Evolutionary conservation across 2,329 filamentous ascomycete genomes (phyloP).

Genomic region (Fusarium zealandicum): DNA sequence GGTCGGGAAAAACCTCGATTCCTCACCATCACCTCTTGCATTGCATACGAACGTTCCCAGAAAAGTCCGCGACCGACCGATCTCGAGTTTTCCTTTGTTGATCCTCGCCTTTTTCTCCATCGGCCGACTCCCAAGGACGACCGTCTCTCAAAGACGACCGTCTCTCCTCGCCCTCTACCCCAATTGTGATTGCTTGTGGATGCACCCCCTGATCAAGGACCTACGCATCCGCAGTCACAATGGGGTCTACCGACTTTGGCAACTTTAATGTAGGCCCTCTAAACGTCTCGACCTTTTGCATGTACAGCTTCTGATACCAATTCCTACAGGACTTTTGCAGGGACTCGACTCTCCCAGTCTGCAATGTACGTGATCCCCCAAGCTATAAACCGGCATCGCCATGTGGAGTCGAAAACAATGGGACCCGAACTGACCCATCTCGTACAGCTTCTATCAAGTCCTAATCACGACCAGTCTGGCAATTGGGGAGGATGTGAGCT

Average conservation of each 20-base stretch:
- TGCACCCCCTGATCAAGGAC: constrained; percentile 37
- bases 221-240: constrained; percentile 48
- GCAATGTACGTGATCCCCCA: constrained; percentile 71
- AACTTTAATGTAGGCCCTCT: constrained; percentile 61
- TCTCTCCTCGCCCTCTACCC: constrained; percentile 9
- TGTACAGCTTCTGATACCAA: constrained; percentile 32
- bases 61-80: constrained; percentile 9
- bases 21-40: constrained; percentile 18
- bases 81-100: constrained; percentile 14
- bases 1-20: constrained; percentile 27
- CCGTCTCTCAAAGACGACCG: constrained; percentile 5
- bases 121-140: constrained; percentile 14
- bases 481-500: constrained; percentile 75
- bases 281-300: constrained; percentile 4
- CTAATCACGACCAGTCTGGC: constrained; percentile 64
- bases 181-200: constrained; percentile 41
- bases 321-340: constrained; percentile 75
- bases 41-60: constrained; percentile 8
- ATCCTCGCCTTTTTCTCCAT: constrained; percentile 9
- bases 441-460: constrained; percentile 61
- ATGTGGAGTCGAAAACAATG: constrained; percentile 32
- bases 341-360: constrained; percentile 82
- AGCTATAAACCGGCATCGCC: constrained; percentile 9
- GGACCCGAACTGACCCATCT: constrained; percentile 31
- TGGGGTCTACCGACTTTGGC: constrained; percentile 68